Evolutionary conservation across 805 yeast genomes (phyloP).

Genomic region (Yarrowia divulgata): DNA sequence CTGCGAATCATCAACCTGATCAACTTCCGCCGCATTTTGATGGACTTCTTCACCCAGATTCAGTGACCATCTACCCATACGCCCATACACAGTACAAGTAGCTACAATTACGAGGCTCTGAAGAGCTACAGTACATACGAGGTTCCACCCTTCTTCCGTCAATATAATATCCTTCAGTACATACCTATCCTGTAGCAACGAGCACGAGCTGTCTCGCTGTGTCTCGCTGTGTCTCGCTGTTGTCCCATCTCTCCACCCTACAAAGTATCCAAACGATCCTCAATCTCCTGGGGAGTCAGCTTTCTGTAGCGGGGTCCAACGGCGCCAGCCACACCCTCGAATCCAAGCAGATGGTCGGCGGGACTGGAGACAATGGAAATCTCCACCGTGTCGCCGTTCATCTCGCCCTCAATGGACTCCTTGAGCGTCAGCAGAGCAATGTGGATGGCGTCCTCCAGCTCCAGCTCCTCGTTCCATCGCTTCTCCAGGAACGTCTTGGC

Average conservation of each 20-base stretch:
- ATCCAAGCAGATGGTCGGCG: constrained; percentile 81
- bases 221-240: no score
- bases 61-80: not conserved
- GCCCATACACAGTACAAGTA: not conserved
- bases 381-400: constrained; percentile 95
- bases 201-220: not conserved
- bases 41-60: constrained; percentile 38
- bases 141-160: not conserved
- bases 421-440: constrained; percentile 92
- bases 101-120: no score
- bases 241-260: constrained; percentile 48
- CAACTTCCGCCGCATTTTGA: constrained; percentile 68
- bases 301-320: constrained; percentile 90
- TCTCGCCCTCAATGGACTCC: constrained; percentile 97
- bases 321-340: constrained; percentile 77
- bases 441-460: constrained; percentile 97
- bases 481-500: constrained; percentile 97
- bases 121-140: no score
- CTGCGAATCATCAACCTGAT: constrained; percentile 78
- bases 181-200: not conserved
- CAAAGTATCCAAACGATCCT: constrained; percentile 92
- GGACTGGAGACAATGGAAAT: constrained; percentile 86
- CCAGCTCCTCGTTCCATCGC: constrained; percentile 97
- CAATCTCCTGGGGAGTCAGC: constrained; percentile 87
- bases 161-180: constrained; percentile 11